These are phyloP conservation scores for Blastocystis hominis DNA, from an alignment of 352 stramenopile genomes.

Conservation along the genomic window DNA sequence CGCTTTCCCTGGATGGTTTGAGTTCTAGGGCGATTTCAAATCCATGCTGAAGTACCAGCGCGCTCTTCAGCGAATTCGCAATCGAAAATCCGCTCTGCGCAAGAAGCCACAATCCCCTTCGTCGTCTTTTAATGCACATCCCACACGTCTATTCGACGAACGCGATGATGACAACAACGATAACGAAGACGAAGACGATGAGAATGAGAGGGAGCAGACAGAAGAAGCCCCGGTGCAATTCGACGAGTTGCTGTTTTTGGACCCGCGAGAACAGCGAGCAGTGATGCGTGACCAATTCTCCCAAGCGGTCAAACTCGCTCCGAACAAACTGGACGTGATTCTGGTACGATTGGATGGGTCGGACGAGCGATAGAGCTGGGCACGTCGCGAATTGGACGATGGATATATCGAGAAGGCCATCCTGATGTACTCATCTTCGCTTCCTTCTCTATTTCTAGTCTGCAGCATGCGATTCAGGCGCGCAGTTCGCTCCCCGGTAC, in stretches of 20 bases:
- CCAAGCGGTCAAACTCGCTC: background rate
- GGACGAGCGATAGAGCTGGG: background rate
- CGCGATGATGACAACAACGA: too few species aligned
- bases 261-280: background rate
- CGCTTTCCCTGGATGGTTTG: background rate
- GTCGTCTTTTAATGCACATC: background rate
- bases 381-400: background rate
- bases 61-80: background rate
- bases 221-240: too few species aligned
- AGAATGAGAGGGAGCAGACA: too few species aligned
- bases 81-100: background rate
- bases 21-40: background rate
- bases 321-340: background rate
- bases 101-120: background rate
- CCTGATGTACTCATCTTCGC: background rate
- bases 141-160: background rate
- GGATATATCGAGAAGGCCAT: conserved; percentile 23
- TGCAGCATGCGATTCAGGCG: background rate
- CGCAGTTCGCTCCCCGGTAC: background rate
- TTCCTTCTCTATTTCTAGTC: background rate
- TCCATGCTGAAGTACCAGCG: background rate
- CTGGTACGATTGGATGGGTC: too few species aligned
- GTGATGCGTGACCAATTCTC: background rate
- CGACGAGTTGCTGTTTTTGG: background rate
- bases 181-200: too few species aligned